These are phyloP conservation scores for Citrus sinensis DNA, from an alignment of 345 rosid species.

Conservation along the genomic window DNA sequence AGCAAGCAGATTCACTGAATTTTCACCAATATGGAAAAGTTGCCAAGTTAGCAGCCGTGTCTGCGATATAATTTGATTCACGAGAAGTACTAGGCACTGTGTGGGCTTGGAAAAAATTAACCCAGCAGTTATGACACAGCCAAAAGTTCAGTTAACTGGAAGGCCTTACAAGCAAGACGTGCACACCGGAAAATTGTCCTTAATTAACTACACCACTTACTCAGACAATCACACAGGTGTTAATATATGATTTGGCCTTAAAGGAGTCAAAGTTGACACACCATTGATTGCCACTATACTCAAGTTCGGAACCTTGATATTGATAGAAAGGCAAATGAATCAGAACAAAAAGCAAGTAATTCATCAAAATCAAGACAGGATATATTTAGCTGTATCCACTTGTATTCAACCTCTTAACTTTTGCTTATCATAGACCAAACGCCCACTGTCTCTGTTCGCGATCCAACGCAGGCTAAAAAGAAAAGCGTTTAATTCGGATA, in stretches of 20 bases:
- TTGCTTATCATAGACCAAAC: slow-evolving; percentile 51
- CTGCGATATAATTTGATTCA: neutral
- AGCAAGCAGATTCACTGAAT: neutral
- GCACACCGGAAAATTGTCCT: neutral
- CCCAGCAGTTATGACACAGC: neutral
- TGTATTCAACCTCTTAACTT: slow-evolving; percentile 66
- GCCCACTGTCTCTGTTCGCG: slow-evolving; percentile 65
- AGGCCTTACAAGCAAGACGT: neutral
- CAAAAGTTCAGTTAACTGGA: neutral
- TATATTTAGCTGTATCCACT: slow-evolving; percentile 47
- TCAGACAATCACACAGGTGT: too few relatives aligned
- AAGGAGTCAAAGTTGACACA: slow-evolving; percentile 37
- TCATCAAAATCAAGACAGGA: slow-evolving; percentile 45
- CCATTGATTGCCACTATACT: slow-evolving; percentile 14
- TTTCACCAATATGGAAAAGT: neutral
- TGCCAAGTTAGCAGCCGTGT: neutral
- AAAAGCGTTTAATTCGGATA: slow-evolving; percentile 20
- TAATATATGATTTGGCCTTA: neutral
- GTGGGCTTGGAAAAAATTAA: neutral
- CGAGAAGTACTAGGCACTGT: too few relatives aligned
- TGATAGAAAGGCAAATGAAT: slow-evolving; percentile 81
- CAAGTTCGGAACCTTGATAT: slow-evolving; percentile 46
- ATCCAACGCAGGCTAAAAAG: slow-evolving; percentile 34
- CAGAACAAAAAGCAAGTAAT: slow-evolving; percentile 66
- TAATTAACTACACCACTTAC: neutral